A percentile compares a stretch with the other conserved stretches of the same genome.
Conservation (phyloP, 1,284 basidiomycete genomes). For the Mycena sp. region DNA sequence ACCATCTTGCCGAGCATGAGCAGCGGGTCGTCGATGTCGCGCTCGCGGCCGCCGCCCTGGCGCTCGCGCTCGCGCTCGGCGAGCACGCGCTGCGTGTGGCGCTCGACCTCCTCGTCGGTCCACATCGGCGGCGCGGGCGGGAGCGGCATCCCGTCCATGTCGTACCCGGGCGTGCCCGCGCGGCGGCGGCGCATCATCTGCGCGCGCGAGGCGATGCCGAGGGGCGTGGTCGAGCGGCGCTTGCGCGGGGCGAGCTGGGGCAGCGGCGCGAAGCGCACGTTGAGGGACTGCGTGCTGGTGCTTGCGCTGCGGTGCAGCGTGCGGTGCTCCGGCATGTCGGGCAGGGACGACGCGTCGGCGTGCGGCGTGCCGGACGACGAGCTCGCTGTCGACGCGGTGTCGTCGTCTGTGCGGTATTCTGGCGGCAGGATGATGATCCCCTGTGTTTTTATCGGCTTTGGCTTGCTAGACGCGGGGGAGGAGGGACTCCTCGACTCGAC, state of each 20-base stretch:
- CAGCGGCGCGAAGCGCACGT: constrained; percentile 73
- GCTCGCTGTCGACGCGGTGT: constrained; percentile 18
- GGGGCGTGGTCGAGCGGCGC: constrained; percentile 62
- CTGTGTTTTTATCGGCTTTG: no score
- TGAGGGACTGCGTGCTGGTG: constrained; percentile 32
- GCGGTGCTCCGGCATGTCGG: constrained; percentile 12
- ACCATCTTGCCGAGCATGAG: constrained; percentile 56
- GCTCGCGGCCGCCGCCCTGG: background rate
- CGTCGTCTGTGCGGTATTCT: no score
- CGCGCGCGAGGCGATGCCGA: constrained; percentile 52
- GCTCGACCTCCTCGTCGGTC: constrained; percentile 48
- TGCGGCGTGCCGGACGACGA: constrained; percentile 11
- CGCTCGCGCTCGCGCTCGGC: constrained; percentile 31
- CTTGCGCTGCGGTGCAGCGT: constrained; percentile 13
- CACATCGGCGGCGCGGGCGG: constrained; percentile 40
- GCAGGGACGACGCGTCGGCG: constrained; percentile 5
- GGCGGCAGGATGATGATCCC: no score
- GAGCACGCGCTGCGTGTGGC: constrained; percentile 37
- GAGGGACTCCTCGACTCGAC: constrained; percentile 2
- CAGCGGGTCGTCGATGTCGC: constrained; percentile 53
- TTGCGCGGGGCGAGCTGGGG: constrained; percentile 64
- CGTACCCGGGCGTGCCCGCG: constrained; percentile 24
- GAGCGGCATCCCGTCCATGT: constrained; percentile 29
- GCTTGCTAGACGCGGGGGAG: no score
- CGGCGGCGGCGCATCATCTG: constrained; percentile 29